Evolutionary conservation across 805 yeast genomes (phyloP).

Genomic region (Ogataea haglerorum): DNA sequence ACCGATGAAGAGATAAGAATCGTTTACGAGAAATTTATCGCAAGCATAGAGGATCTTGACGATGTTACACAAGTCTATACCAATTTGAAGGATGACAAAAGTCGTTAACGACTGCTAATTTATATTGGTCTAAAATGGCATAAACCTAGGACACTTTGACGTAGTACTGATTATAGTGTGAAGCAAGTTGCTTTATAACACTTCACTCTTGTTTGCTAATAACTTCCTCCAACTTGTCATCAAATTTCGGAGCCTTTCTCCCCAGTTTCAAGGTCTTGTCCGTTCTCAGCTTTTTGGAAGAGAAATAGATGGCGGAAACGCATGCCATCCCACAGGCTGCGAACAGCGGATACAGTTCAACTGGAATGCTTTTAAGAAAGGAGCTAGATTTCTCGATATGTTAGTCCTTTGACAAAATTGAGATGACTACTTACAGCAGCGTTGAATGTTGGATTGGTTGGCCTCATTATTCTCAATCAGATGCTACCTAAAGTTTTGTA

Average conservation of each 20-base stretch:
- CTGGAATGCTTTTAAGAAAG: conserved; percentile 38
- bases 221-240: conserved; percentile 37
- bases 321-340: conserved; percentile 54
- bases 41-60: conserved; percentile 67
- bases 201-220: conserved; percentile 26
- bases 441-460: conserved; percentile 43
- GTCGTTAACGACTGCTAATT: background rate
- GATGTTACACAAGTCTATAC: conserved; percentile 81
- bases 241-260: conserved; percentile 43
- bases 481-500: background rate
- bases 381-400: conserved; percentile 8
- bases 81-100: conserved; percentile 45
- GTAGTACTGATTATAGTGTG: conserved; percentile 1
- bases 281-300: conserved; percentile 47
- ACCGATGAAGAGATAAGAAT: conserved; percentile 49
- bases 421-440: conserved; percentile 39
- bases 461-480: conserved; percentile 41
- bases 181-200: conserved; percentile 4
- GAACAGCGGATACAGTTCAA: conserved; percentile 57
- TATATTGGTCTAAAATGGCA: no score
- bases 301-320: conserved; percentile 46
- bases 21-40: conserved; percentile 54
- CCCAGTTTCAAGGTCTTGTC: conserved; percentile 50
- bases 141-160: no score
- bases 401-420: background rate